Evolutionary conservation across 768 basidiomycete species (phyloP).

Genomic region (Leccinum boreale): DNA sequence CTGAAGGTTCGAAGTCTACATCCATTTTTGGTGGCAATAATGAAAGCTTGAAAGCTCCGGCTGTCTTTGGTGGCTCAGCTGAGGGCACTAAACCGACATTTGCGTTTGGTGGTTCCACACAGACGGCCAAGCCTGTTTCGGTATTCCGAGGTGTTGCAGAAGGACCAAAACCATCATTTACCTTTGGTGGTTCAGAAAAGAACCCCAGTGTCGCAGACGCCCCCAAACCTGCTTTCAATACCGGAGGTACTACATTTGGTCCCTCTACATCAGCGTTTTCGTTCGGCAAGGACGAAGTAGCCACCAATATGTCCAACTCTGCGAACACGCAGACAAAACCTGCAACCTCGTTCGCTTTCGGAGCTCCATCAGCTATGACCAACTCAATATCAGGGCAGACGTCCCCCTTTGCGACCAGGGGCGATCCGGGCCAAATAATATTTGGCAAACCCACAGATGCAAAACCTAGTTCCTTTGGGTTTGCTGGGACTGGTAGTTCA

Average conservation of each 20-base stretch:
- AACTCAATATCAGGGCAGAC: conserved; percentile 12
- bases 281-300: conserved; percentile 17
- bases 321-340: conserved; percentile 27
- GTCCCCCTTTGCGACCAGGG: background rate
- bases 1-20: conserved; percentile 15
- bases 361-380: conserved; percentile 6
- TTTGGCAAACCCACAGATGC: conserved; percentile 19
- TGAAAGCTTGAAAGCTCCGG: conserved; percentile 2
- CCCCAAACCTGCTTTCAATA: background rate
- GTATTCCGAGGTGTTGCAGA: conserved; percentile 1
- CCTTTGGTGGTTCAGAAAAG: conserved; percentile 1
- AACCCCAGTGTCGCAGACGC: background rate
- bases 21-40: conserved; percentile 4
- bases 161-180: background rate
- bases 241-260: conserved; percentile 10
- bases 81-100: conserved; percentile 9
- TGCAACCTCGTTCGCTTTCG: conserved; percentile 22
- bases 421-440: conserved; percentile 5
- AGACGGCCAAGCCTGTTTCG: conserved; percentile 2
- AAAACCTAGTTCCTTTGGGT: conserved; percentile 32
- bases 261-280: conserved; percentile 8
- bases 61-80: conserved; percentile 2
- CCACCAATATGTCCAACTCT: conserved; percentile 3
- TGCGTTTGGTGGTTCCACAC: conserved; percentile 8
- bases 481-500: conserved; percentile 21